A percentile compares a stretch with the other conserved stretches of the same genome.
Conservation (phyloP, 2,329 filamentous ascomycete genomes). For the Polytolypa hystricis region DNA sequence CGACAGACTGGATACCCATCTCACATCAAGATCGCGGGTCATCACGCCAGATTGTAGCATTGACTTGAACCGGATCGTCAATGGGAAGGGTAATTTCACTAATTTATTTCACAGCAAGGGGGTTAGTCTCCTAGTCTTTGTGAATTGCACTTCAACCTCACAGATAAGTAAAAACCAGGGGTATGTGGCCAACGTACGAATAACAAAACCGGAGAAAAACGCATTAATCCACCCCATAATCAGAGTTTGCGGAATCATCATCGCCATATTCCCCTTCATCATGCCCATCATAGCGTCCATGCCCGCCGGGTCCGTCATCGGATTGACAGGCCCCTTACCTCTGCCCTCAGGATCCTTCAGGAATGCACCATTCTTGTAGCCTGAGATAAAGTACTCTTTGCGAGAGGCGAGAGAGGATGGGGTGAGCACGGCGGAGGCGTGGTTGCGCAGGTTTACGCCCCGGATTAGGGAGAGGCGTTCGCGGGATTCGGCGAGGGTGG, state of each 20-base stretch:
- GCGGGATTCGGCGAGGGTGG: conserved; percentile 50
- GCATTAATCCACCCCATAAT: conserved; percentile 99
- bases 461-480: conserved; percentile 79
- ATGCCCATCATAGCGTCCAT: conserved; percentile 99
- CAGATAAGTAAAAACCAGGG: background rate
- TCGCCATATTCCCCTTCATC: conserved; percentile 99
- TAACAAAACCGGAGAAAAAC: conserved; percentile 96
- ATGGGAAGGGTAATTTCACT: conserved; percentile 94
- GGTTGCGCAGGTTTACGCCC: conserved; percentile 72
- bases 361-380: conserved; percentile 76
- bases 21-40: conserved; percentile 88
- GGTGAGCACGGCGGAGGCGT: conserved; percentile 71
- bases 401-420: conserved; percentile 65
- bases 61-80: conserved; percentile 98
- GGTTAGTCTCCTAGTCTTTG: too few species aligned
- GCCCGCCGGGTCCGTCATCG: conserved; percentile 84
- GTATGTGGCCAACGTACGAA: conserved; percentile 50
- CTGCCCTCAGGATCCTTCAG: conserved; percentile 79
- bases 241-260: conserved; percentile 97
- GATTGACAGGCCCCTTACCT: conserved; percentile 82
- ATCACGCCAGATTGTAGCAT: conserved; percentile 97
- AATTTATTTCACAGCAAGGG: conserved; percentile 15
- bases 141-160: too few species aligned
- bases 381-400: conserved; percentile 67
- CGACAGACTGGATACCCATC: conserved; percentile 96